Percentiles rank a stretch among this genome's conserved stretches.
Evolutionary conservation across 768 basidiomycete genomes (phyloP).

Genomic region (Piloderma croceum): DNA sequence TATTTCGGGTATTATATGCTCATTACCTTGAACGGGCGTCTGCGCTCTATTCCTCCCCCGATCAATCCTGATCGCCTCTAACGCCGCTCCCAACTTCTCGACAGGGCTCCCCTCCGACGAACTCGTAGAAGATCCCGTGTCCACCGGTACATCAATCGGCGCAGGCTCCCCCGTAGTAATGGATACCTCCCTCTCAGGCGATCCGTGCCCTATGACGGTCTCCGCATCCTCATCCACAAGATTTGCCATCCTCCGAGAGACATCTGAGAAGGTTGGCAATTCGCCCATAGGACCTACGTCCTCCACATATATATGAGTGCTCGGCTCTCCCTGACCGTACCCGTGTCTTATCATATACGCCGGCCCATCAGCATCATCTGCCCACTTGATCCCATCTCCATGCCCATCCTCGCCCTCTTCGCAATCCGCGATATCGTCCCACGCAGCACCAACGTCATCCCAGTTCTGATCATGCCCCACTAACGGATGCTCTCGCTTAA

Average conservation of each 20-base stretch:
- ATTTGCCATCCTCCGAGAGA: too few species aligned
- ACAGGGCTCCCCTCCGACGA: slow-evolving; percentile 47
- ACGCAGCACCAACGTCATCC: slow-evolving; percentile 49
- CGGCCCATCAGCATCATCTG: slow-evolving; percentile 38
- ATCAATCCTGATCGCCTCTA: slow-evolving; percentile 32
- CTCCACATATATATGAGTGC: slow-evolving; percentile 19
- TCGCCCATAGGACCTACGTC: slow-evolving; percentile 28
- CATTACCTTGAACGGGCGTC: slow-evolving; percentile 52
- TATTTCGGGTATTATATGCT: slow-evolving; percentile 24
- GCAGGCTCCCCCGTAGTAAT: slow-evolving; percentile 21
- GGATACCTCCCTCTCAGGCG: slow-evolving; percentile 8
- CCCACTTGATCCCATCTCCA: slow-evolving; percentile 48
- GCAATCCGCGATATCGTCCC: slow-evolving; percentile 42
- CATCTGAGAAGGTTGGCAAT: background rate
- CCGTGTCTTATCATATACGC: slow-evolving; percentile 22
- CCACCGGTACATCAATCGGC: slow-evolving; percentile 12
- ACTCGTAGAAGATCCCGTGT: slow-evolving; percentile 36
- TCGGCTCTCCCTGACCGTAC: slow-evolving; percentile 13
- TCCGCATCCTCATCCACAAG: slow-evolving; percentile 1
- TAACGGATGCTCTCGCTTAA: slow-evolving; percentile 39
- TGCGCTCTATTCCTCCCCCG: slow-evolving; percentile 49
- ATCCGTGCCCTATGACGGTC: slow-evolving; percentile 4
- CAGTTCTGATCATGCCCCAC: slow-evolving; percentile 35
- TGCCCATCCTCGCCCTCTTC: slow-evolving; percentile 23
- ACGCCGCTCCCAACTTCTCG: slow-evolving; percentile 28